A percentile compares a stretch with the other conserved stretches of the same genome.
These are phyloP conservation scores for Tricholoma hemisulphureum DNA, from an alignment of 768 basidiomycete genomes.

Conservation along the genomic window DNA sequence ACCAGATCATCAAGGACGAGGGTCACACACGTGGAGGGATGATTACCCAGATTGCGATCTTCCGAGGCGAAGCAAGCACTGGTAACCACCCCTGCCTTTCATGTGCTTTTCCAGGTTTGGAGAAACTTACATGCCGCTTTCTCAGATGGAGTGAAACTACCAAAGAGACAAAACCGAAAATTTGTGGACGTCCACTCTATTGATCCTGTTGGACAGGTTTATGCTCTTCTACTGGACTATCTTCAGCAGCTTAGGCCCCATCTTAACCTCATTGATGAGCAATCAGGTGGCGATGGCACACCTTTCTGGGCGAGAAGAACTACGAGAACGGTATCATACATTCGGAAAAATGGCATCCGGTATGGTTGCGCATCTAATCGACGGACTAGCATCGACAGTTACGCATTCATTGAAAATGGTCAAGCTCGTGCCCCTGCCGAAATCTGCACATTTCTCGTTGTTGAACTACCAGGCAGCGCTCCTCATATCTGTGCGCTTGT, in stretches of 20 bases:
- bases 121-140: too few species aligned
- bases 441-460: slow-evolving; percentile 10
- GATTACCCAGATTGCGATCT: slow-evolving; percentile 22
- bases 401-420: slow-evolving; percentile 5
- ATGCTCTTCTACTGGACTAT: not conserved
- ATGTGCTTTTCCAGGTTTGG: too few species aligned
- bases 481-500: slow-evolving; percentile 20
- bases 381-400: slow-evolving; percentile 12
- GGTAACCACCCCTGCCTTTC: slow-evolving; percentile 5
- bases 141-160: too few species aligned
- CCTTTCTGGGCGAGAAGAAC: too few species aligned
- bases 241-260: slow-evolving; percentile 1
- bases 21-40: slow-evolving; percentile 12
- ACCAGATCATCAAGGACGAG: slow-evolving; percentile 14
- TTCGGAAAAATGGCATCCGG: slow-evolving; percentile 22
- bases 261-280: not conserved
- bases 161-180: too few species aligned
- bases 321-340: too few species aligned
- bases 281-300: not conserved
- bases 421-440: slow-evolving; percentile 1
- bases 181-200: not conserved
- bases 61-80: slow-evolving; percentile 14
- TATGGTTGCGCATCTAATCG: slow-evolving; percentile 18
- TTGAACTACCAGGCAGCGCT: slow-evolving; percentile 9
- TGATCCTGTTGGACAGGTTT: not conserved